Evolutionary conservation across 106 monocot species (phyloP).

Genomic region (Dendrobium catenatum): DNA sequence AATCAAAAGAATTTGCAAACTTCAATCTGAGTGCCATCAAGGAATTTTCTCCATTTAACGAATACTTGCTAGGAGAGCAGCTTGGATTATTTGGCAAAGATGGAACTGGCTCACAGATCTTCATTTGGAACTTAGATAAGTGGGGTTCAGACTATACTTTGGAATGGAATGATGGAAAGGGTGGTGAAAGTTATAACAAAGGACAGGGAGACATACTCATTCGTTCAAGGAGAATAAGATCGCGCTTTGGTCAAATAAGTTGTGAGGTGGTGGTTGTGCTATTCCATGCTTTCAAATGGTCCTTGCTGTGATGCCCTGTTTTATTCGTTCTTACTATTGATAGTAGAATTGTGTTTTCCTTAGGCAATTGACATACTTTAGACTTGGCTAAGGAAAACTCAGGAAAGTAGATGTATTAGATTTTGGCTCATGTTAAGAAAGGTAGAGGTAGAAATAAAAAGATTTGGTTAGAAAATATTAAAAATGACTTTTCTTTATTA

Average conservation of each 20-base stretch:
- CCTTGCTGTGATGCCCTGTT: neutral
- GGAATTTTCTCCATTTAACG: slow-evolving; percentile 76
- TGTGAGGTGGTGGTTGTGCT: slow-evolving; percentile 27
- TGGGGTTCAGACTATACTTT: slow-evolving; percentile 64
- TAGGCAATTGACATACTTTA: neutral
- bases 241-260: slow-evolving; percentile 68
- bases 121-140: slow-evolving; percentile 78
- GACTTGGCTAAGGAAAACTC: neutral
- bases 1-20: slow-evolving; percentile 42
- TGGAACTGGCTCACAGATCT: slow-evolving; percentile 79
- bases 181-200: neutral
- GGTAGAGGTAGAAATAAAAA: too few relatives aligned
- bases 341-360: neutral
- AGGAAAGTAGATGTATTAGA: too few relatives aligned
- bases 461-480: too few relatives aligned
- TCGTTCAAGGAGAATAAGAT: slow-evolving; percentile 62
- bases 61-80: slow-evolving; percentile 68
- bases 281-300: neutral
- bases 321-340: neutral
- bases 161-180: slow-evolving; percentile 37
- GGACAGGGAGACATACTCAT: slow-evolving; percentile 50
- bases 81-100: slow-evolving; percentile 45
- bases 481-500: too few relatives aligned
- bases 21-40: slow-evolving; percentile 57
- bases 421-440: too few relatives aligned